Evolutionary conservation across 306 rosid genomes (phyloP).

Genomic region (Styphnolobium japonicum): DNA sequence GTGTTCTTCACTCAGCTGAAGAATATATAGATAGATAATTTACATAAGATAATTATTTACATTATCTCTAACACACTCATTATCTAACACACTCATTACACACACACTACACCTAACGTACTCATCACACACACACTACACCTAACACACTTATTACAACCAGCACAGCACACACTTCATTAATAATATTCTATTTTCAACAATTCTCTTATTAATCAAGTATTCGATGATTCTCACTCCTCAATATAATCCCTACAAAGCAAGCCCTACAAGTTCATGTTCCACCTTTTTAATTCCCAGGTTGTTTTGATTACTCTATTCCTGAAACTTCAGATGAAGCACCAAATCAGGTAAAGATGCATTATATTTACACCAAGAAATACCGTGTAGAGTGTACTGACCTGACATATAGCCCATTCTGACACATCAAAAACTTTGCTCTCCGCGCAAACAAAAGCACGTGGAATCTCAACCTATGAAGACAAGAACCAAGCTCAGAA

Average conservation of each 20-base stretch:
- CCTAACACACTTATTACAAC: too few species aligned
- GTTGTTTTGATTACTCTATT: background rate
- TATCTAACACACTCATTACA: too few species aligned
- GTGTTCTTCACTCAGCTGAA: too few species aligned
- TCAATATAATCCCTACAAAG: background rate
- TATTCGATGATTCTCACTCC: background rate
- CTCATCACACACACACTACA: too few species aligned
- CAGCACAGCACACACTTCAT: too few species aligned
- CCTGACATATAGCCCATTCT: slow-evolving; percentile 99
- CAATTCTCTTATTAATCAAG: background rate
- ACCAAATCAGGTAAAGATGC: slow-evolving; percentile 5
- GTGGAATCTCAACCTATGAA: slow-evolving; percentile 85
- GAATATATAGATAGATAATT: too few species aligned
- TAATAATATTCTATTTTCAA: too few species aligned
- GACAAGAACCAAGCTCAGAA: slow-evolving; percentile 25
- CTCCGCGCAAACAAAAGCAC: slow-evolving; percentile 98
- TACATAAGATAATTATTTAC: too few species aligned
- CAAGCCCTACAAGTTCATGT: background rate
- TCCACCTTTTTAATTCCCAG: background rate
- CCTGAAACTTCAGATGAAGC: slow-evolving; percentile 1
- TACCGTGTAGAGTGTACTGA: slow-evolving; percentile 33
- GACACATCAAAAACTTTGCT: slow-evolving; percentile 97
- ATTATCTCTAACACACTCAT: too few species aligned
- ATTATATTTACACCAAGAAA: background rate
- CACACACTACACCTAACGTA: too few species aligned